Evolutionary conservation across 306 rosid species (phyloP), one percentile per base, ranked within the genome.

Genomic region (Lagenaria siceraria): DNA sequence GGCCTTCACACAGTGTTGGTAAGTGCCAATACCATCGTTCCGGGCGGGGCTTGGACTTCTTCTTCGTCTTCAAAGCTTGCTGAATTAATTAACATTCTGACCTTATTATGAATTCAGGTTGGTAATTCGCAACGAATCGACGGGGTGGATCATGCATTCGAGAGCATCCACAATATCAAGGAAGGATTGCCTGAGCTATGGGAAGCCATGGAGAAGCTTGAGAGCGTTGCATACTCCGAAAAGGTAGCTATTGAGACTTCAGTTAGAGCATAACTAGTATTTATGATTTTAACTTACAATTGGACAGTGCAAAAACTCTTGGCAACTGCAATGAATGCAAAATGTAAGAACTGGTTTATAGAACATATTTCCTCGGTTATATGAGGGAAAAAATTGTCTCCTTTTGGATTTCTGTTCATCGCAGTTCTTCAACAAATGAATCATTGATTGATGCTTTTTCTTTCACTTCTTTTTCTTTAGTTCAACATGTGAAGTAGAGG

Each of bases 171-270:
- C 84, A 94, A 91, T 55, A 85, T 91, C 21, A 85, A 54, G 81
- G 98, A 91, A 73, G 98, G 97, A 69, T 77, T 92, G 82, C 97
- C 98, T 8, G 96, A 94, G 81, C 90, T 94, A 40, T 91, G 97
- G 97, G 90, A 87, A 77, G 80, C 61, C 24, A 78, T 82, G 17
- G 90, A 76, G 74, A 84, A 85, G 81, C 74, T 83, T 22, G 86
- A 85, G 24, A 77, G 55, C 55, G 77, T 84, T 33, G 21, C 6
- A 29, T 86, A 81, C 72, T 63, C 84, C 0, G 31, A 82, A 51
- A 80, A 87, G 81, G 87, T 88, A 73, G 90, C 89, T n/a, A 90
- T 89, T 54, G 98, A 87, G 82, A 87, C 97, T 65, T 31, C 59
- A 51, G 93, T 91, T 55, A 60, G 80, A 85, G 98, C 93, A 62